phyloP scores from a whole-genome alignment of 2,329 filamentous ascomycete species.

The Trichoderma sp. region DNA sequence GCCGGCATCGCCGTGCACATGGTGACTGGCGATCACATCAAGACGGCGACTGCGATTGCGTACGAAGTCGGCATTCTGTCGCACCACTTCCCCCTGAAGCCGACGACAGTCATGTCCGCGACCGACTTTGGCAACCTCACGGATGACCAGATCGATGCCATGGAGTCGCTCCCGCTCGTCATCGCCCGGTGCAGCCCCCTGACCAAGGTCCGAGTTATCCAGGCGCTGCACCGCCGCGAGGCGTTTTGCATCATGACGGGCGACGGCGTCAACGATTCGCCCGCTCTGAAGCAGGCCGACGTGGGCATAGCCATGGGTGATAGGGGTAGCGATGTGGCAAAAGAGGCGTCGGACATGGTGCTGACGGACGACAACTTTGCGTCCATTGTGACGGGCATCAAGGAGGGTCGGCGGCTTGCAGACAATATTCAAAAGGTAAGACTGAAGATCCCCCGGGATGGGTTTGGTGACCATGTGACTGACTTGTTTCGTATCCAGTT shows the following conservation, averaged over 20 bases:
- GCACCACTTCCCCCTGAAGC: conserved; percentile 40
- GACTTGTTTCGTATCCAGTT: conserved; percentile 46
- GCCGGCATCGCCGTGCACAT: conserved; percentile 69
- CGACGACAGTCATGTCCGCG: conserved; percentile 61
- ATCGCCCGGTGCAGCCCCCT: conserved; percentile 70
- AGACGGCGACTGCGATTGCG: conserved; percentile 67
- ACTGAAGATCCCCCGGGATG: background rate
- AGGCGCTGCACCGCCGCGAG: conserved; percentile 69
- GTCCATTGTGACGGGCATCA: conserved; percentile 72
- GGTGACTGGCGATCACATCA: conserved; percentile 70
- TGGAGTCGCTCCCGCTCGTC: conserved; percentile 65
- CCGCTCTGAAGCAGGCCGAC: conserved; percentile 71
- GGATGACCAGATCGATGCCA: conserved; percentile 63
- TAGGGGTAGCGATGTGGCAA: conserved; percentile 71
- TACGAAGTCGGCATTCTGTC: conserved; percentile 64
- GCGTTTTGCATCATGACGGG: conserved; percentile 75
- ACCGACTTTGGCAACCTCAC: conserved; percentile 64
- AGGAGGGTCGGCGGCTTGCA: conserved; percentile 69
- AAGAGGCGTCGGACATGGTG: conserved; percentile 85
- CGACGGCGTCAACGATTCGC: conserved; percentile 75
- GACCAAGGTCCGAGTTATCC: conserved; percentile 75
- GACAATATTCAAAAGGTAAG: conserved; percentile 73
- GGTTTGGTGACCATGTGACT: conserved; percentile 31
- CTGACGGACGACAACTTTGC: conserved; percentile 88
- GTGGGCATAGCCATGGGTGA: conserved; percentile 77